Conservation (phyloP, 345 rosid species). For the Psidium guajava region DNA sequence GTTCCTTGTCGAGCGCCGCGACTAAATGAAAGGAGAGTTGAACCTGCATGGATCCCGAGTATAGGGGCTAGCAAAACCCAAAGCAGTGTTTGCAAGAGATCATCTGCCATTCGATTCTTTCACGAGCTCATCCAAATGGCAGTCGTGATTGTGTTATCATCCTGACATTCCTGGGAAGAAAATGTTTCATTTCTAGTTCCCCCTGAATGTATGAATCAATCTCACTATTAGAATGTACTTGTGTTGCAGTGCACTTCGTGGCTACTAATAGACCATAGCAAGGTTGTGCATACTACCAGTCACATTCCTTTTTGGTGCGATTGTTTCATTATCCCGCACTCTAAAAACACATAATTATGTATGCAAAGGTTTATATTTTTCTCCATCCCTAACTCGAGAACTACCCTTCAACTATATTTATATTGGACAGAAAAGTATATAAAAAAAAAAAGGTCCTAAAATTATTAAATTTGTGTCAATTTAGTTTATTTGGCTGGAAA, state of each 20-base stretch:
- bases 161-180: neutral
- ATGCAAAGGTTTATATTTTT: too few species aligned
- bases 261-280: neutral
- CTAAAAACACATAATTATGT: too few species aligned
- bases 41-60: neutral
- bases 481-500: too few species aligned
- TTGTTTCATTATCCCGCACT: neutral
- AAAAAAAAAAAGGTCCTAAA: too few species aligned
- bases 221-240: neutral
- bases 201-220: neutral
- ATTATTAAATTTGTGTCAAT: too few species aligned
- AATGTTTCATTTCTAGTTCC: neutral
- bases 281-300: neutral
- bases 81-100: neutral
- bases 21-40: neutral
- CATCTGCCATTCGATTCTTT: neutral
- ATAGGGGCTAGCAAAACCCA: neutral
- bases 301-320: neutral
- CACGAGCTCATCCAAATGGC: neutral
- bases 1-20: constrained; percentile 19
- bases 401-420: too few species aligned
- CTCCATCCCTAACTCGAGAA: too few species aligned
- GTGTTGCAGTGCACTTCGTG: neutral
- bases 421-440: too few species aligned
- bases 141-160: neutral